Percentiles rank a stretch among this genome's conserved stretches.
These are phyloP conservation scores for Buxus sempervirens DNA, from an alignment of 164 flowering plant species.

Conservation along the genomic window DNA sequence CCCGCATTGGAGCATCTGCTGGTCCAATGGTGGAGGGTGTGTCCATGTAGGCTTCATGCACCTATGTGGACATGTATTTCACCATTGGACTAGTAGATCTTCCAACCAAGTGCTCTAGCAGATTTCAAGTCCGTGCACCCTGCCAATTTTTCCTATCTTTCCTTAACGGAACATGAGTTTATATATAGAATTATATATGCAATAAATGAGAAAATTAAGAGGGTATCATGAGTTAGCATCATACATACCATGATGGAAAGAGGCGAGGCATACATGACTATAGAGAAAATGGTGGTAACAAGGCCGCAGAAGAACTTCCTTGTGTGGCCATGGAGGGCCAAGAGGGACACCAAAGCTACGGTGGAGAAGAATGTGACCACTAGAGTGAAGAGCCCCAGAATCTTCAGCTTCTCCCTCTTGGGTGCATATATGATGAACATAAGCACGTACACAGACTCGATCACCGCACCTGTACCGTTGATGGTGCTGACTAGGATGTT, in stretches of 20 bases:
- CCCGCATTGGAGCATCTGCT: no score
- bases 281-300: constrained; percentile 59
- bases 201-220: no score
- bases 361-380: constrained; percentile 39
- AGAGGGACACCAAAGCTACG: constrained; percentile 47
- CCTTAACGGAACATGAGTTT: no score
- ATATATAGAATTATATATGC: no score
- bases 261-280: constrained; percentile 71
- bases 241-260: constrained; percentile 59
- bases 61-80: no score
- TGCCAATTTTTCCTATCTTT: no score
- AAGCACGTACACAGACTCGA: constrained; percentile 47
- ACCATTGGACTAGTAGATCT: no score
- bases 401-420: constrained; percentile 49
- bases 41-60: no score
- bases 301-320: constrained; percentile 64
- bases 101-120: no score
- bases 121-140: no score
- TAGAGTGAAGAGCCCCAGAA: constrained; percentile 30
- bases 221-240: background rate
- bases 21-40: no score
- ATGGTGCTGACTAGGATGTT: constrained; percentile 52
- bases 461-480: constrained; percentile 58
- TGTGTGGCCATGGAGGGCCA: constrained; percentile 44
- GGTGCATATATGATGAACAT: constrained; percentile 47